Conservation (phyloP, 1,284 basidiomycete species). For the Schizophyllum amplum region DNA sequence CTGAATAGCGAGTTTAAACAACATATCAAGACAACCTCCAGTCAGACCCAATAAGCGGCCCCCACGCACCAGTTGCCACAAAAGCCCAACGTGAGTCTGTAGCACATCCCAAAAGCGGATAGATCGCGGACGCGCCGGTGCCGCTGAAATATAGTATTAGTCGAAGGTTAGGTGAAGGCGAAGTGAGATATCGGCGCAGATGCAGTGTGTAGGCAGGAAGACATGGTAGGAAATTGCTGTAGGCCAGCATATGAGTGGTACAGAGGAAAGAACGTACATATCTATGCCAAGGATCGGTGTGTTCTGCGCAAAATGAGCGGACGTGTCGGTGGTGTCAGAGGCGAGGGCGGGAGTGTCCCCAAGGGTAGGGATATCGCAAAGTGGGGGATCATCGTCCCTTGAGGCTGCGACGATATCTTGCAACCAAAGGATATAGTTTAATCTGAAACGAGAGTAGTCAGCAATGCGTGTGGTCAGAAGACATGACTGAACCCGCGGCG, state of each 20-base stretch:
- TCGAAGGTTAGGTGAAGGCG: too few species aligned
- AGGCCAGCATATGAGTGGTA: conserved; percentile 3
- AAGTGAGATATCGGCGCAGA: too few species aligned
- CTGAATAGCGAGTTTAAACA: too few species aligned
- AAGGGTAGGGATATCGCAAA: too few species aligned
- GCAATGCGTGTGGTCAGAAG: too few species aligned
- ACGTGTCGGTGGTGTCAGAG: conserved; percentile 3
- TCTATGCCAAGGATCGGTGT: conserved; percentile 37
- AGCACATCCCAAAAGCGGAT: conserved; percentile 70
- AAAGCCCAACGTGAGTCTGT: conserved; percentile 51
- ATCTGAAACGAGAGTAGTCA: too few species aligned
- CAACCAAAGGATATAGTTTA: conserved; percentile 70
- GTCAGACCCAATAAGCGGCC: not conserved
- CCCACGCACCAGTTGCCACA: conserved; percentile 58
- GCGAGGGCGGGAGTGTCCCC: too few species aligned
- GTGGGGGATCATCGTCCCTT: not conserved
- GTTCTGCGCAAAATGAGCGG: not conserved
- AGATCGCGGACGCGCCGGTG: conserved; percentile 87
- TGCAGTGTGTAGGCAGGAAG: not conserved
- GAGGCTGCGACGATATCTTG: conserved; percentile 46
- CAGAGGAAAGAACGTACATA: conserved; percentile 30
- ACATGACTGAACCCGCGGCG: too few species aligned
- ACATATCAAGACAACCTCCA: not conserved
- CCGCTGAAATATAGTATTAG: conserved; percentile 58
- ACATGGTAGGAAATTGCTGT: not conserved